phyloP scores from a whole-genome alignment of 2,329 filamentous ascomycete genomes.

The Emydomyces testavorans region DNA sequence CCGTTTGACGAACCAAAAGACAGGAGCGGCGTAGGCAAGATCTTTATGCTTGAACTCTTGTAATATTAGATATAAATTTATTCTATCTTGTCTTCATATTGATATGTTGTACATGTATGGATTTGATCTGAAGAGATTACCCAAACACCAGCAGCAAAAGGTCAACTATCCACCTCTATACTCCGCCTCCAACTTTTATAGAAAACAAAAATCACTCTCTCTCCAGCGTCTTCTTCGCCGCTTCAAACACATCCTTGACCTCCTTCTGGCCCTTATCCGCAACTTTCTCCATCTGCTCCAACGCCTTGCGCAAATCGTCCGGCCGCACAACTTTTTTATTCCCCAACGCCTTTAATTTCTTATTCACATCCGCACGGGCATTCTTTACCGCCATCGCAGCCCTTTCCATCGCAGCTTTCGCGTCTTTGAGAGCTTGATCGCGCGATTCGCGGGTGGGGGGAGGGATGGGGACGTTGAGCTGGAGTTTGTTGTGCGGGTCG shows the following conservation, averaged over 20 bases:
- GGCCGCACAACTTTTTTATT: constrained; percentile 35
- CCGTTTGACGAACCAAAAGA: neutral
- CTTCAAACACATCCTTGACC: constrained; percentile 36
- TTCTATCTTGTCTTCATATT: constrained; percentile 2
- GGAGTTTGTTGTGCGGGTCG: constrained; percentile 34
- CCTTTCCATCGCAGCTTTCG: constrained; percentile 35
- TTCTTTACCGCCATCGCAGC: constrained; percentile 32
- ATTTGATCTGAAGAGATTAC: too few species aligned
- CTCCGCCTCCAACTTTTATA: too few species aligned
- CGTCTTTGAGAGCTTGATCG: constrained; percentile 30
- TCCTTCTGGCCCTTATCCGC: constrained; percentile 38
- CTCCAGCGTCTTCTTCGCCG: constrained; percentile 31
- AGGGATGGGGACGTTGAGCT: constrained; percentile 37
- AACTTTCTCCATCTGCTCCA: constrained; percentile 39
- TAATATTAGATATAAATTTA: constrained; percentile 7
- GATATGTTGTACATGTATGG: neutral
- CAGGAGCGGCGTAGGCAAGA: neutral
- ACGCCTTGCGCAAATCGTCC: constrained; percentile 37
- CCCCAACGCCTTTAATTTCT: constrained; percentile 35
- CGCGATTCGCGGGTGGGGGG: constrained; percentile 39
- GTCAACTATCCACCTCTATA: too few species aligned
- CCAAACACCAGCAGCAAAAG: too few species aligned
- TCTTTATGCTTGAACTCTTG: neutral
- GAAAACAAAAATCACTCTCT: constrained; percentile 15
- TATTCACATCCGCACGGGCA: constrained; percentile 35